Evolutionary conservation across 1,139 yeast species (phyloP).

Genomic region (Blastobotrys petasosporus): DNA sequence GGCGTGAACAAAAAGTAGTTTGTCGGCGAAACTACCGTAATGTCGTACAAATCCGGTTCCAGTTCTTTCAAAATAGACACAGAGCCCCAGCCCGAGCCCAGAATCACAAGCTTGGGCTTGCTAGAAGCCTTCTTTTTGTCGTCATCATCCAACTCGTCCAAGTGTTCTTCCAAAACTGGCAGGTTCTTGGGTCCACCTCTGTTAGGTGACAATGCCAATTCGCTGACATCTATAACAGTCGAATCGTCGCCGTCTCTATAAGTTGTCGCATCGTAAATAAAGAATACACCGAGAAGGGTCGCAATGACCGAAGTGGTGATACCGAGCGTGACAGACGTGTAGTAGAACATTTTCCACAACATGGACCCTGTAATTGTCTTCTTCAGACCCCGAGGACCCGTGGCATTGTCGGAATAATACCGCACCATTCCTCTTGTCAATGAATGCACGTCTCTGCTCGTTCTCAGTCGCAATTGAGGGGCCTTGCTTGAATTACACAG

Average conservation of each 20-base stretch:
- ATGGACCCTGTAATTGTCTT: conserved; percentile 11
- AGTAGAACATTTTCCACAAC: conserved; percentile 17
- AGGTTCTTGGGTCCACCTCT: conserved; percentile 64
- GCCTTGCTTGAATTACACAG: neutral
- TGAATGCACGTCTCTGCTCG: neutral
- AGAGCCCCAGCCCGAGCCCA: conserved; percentile 60
- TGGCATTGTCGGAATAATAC: too few species aligned
- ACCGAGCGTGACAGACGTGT: conserved; percentile 21
- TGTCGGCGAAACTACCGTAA: conserved; percentile 56
- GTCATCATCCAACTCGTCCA: conserved; percentile 49
- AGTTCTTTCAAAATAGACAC: conserved; percentile 37
- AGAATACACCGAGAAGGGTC: conserved; percentile 38
- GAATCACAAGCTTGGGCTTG: conserved; percentile 49
- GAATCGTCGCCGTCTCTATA: conserved; percentile 29
- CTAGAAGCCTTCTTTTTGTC: conserved; percentile 37
- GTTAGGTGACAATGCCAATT: conserved; percentile 46
- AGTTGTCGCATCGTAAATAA: conserved; percentile 58
- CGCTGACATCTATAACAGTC: conserved; percentile 39
- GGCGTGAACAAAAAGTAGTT: conserved; percentile 57
- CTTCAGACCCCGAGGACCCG: neutral
- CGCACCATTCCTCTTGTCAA: too few species aligned
- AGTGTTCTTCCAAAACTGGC: conserved; percentile 47
- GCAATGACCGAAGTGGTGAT: conserved; percentile 18
- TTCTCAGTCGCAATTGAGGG: neutral
- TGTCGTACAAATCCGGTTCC: conserved; percentile 46